phyloP scores from a whole-genome alignment of 495 filamentous ascomycete species.

The Talaromyces wortmannii region DNA sequence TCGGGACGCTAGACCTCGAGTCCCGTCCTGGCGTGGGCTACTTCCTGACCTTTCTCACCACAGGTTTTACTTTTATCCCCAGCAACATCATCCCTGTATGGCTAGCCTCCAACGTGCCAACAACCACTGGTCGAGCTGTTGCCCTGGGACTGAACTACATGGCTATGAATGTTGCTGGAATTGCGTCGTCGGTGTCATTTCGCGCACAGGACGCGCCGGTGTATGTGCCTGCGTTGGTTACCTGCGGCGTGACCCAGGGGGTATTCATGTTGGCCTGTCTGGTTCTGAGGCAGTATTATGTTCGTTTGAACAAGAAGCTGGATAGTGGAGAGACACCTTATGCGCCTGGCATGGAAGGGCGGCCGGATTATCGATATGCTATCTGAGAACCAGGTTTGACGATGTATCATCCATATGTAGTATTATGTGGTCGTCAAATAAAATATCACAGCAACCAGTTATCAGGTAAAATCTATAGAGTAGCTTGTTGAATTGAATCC shows the following conservation, averaged over 20 bases:
- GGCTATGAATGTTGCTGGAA: background rate
- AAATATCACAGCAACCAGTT: no score
- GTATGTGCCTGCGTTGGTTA: conserved; percentile 37
- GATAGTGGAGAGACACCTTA: background rate
- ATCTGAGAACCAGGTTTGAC: background rate
- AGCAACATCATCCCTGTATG: background rate
- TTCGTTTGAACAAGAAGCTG: background rate
- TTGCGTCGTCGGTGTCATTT: background rate
- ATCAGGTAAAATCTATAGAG: no score
- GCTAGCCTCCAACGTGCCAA: background rate
- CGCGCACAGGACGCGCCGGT: background rate
- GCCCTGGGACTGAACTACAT: background rate
- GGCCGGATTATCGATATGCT: background rate
- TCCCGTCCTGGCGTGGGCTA: background rate
- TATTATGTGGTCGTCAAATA: no score
- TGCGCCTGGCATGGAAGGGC: background rate
- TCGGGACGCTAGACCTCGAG: background rate
- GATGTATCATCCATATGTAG: no score
- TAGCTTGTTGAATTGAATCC: no score
- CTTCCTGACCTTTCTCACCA: background rate
- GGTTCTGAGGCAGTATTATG: conserved; percentile 1
- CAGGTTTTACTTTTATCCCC: background rate
- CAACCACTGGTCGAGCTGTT: background rate
- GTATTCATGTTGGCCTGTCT: conserved; percentile 49
- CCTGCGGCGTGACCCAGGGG: conserved; percentile 53